phyloP scores from a whole-genome alignment of 306 rosid species.

The Begonia fuchsioides region DNA sequence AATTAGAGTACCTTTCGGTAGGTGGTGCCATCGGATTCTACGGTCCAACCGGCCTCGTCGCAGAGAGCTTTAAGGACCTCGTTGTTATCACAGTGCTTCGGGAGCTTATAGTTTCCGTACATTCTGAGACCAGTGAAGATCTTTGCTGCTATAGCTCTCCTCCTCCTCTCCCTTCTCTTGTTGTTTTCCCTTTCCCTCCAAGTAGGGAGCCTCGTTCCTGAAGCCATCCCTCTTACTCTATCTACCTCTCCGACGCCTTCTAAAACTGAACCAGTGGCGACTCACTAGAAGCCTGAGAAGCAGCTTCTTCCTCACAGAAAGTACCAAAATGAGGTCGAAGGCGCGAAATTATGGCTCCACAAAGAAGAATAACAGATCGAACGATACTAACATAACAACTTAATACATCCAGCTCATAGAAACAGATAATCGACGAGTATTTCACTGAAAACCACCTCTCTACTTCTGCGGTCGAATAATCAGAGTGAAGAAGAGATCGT shows the following conservation, averaged over 20 bases:
- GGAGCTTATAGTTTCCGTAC: slow-evolving; percentile 80
- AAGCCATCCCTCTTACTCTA: slow-evolving; percentile 36
- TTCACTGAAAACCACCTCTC: too few relatives aligned
- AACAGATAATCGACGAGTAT: too few relatives aligned
- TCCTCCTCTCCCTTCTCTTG: slow-evolving; percentile 64
- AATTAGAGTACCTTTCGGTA: slow-evolving; percentile 55
- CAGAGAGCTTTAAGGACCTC: slow-evolving; percentile 92
- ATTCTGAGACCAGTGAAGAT: slow-evolving; percentile 71
- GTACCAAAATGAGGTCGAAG: too few relatives aligned
- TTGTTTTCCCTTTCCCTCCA: slow-evolving; percentile 93
- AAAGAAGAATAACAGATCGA: too few relatives aligned
- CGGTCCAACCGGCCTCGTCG: slow-evolving; percentile 78
- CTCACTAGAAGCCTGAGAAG: too few relatives aligned
- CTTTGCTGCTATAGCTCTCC: slow-evolving; percentile 78
- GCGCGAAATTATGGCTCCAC: too few relatives aligned
- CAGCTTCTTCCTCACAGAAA: too few relatives aligned
- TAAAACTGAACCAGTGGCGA: slow-evolving; percentile 2
- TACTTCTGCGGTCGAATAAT: too few relatives aligned
- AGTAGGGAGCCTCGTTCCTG: slow-evolving; percentile 66
- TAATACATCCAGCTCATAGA: too few relatives aligned
- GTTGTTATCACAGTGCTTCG: slow-evolving; percentile 90
- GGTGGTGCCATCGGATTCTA: slow-evolving; percentile 78
- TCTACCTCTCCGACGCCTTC: slow-evolving; percentile 5
- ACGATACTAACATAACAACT: too few relatives aligned
- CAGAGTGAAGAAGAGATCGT: background rate